phyloP scores from a whole-genome alignment of 306 rosid species.

The Astragalus glycyphyllos region DNA sequence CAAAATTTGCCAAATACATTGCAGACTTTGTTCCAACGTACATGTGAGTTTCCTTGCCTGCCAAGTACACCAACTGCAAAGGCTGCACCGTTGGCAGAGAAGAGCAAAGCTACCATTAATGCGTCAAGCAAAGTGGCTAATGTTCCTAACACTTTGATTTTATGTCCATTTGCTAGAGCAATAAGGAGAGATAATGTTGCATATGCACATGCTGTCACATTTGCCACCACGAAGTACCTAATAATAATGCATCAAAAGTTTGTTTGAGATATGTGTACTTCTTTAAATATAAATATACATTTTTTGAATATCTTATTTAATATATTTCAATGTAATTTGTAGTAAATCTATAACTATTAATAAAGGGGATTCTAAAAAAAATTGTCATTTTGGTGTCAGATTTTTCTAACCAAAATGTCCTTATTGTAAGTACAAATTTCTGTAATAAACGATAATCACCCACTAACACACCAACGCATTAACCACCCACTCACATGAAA shows the following conservation, averaged over 20 bases:
- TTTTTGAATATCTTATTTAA: too few relatives aligned
- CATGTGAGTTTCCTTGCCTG: conserved; percentile 66
- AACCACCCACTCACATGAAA: too few relatives aligned
- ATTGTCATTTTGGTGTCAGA: too few relatives aligned
- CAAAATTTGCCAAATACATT: conserved; percentile 66
- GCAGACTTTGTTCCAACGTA: conserved; percentile 79
- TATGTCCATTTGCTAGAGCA: conserved; percentile 39
- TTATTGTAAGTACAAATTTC: too few relatives aligned
- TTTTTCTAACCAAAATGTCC: too few relatives aligned
- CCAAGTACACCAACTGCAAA: conserved; percentile 64
- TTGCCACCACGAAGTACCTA: conserved; percentile 71
- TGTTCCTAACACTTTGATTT: conserved; percentile 32
- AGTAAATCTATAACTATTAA: too few relatives aligned
- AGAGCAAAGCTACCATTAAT: conserved; percentile 66
- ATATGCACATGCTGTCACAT: conserved; percentile 62
- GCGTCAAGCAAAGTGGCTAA: conserved; percentile 50
- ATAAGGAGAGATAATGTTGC: conserved; percentile 56
- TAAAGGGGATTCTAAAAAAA: too few relatives aligned
- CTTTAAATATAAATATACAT: too few relatives aligned
- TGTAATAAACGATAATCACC: too few relatives aligned
- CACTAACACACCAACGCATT: too few relatives aligned
- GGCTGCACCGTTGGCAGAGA: conserved; percentile 69
- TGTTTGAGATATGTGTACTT: not conserved
- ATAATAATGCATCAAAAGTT: not conserved
- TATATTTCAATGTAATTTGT: too few relatives aligned